Evolutionary conservation across 768 basidiomycete species (phyloP), one percentile per base, ranked within the genome.

Genomic region (Lactarius sanguifluus): DNA sequence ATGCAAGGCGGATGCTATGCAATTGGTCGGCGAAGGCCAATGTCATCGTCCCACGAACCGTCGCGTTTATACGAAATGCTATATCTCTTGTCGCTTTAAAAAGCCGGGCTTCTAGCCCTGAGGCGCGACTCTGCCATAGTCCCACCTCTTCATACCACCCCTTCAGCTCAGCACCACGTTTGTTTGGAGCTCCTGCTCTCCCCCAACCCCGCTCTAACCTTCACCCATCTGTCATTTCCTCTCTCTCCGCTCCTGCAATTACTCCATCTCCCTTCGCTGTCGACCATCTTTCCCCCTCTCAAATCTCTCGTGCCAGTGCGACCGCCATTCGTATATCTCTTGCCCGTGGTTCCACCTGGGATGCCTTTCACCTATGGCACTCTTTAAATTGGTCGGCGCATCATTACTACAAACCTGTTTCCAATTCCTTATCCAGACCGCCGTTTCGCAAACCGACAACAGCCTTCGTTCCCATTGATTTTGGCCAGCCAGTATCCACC

Each of bases 1-100:
- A 88, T 88, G 86, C 83, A 73, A 83, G 73, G 76, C 83, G 80
- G 84, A 90, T 90, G 89, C 86, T 80, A 89, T 88, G 87, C 82
- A 82, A 78, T 76, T 83, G 81, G 83, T 81, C 79, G 69, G 79
- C 76, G 72, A 75, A 81, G 74, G 81, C 84, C 81, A 85, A 79
- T 75, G 76, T 78, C 74, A 69, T 78, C 56, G 61, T 77, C 62
- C 63, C 65, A 65, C 60, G 66, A 12, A 45, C 25, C 36, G 16
- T 64, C 62, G 52, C 57, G 28, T 40, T 59, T 55, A 54, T 65
- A n/a, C 45, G 59, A 50, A 61, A 50, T 65, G 67, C 64, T 52
- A 45, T 55, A 40, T 8, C 32, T 5, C 38, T 47, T 5, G 6
- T 25, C n/a, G 12, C 23, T 20, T 12, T 18, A 12, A 67, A 64